A percentile compares a stretch with the other conserved stretches of the same genome.
Evolutionary conservation across 2,329 filamentous ascomycete genomes (phyloP).

Genomic region (Epichloe bromicola): DNA sequence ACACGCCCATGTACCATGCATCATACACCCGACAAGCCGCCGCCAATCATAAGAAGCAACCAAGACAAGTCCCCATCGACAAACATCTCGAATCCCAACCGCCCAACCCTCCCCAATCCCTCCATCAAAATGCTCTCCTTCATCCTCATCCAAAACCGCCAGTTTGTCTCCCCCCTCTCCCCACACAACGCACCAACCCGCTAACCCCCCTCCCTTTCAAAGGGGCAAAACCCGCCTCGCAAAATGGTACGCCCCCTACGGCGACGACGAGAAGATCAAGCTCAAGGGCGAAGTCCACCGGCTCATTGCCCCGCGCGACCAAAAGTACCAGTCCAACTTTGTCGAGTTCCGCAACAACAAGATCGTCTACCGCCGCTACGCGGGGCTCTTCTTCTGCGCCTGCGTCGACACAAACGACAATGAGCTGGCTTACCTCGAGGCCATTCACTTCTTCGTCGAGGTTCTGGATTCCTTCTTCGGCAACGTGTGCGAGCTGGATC

Average conservation of each 20-base stretch:
- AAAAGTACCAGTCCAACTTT: constrained; percentile 99
- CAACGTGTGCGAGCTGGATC: constrained; percentile 94
- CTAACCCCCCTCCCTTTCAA: background rate
- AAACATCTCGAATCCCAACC: background rate
- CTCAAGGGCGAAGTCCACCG: constrained; percentile 98
- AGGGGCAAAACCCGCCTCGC: constrained; percentile 97
- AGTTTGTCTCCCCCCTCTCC: constrained; percentile 35
- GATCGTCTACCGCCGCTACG: constrained; percentile 94
- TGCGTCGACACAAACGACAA: constrained; percentile 99
- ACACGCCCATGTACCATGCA: no score
- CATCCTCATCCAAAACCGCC: constrained; percentile 79
- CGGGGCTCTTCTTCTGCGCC: constrained; percentile 96
- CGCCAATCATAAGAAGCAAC: no score
- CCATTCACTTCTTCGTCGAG: constrained; percentile 98
- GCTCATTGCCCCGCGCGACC: constrained; percentile 90
- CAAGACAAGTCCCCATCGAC: no score
- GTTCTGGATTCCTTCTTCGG: constrained; percentile 97
- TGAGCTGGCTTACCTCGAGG: constrained; percentile 90
- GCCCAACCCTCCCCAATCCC: background rate
- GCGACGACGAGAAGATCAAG: constrained; percentile 97
- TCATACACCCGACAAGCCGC: no score
- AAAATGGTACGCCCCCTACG: constrained; percentile 98
- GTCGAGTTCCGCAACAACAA: constrained; percentile 94
- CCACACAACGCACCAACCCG: no score
- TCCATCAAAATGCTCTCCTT: constrained; percentile 55